Base-by-base conservation (phyloP, 148 eudicot genomes). In the Rheum nobile region DNA sequence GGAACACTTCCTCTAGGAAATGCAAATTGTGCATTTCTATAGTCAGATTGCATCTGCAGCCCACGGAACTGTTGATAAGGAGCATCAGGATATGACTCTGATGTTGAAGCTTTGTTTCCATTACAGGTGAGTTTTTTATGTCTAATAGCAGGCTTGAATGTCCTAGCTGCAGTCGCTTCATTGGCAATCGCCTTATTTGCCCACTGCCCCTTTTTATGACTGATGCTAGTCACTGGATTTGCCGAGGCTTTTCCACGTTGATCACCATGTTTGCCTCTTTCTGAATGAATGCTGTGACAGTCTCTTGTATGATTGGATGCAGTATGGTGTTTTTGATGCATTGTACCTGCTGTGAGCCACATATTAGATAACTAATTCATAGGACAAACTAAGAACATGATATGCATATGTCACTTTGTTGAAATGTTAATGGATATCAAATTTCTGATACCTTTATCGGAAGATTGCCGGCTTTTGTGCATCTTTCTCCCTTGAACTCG, bases 271-370 rank as follows among this genome's bases (percentile, higher is more conserved):
- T 77, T 83, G 54, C 47, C 78, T 80, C 72, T 79, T 61, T 52
- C 50, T 37, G 47, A 63, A 67, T 65, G 54, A 70, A 28, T 79
- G 73, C 37, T 72, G 76, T 50, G 77, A 80, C 87, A 82, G 68
- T 83, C 72, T 52, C 81, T 67, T 42, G 71, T 11, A 70, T 47
- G 47, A 68, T 77, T 80, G 42, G 73, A 50, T 54, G 28, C 43
- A 19, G 21, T 31, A 6, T 24, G 21, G 39, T 65, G 39, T 79
- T 80, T 89, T 80, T 67, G 84, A 69, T 75, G 81, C 77, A 84
- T 85, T 42, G 43, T 52, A 73, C 84, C 94, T 91, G 71, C 74
- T 24, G 34, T 61, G 34, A 24, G 21, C 71, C 44, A 38, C 41
- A 32, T 68, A 38, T 67, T 67, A 21, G 41, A 68, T 28, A 10